Conservation (phyloP, 2,329 filamentous ascomycete species). For the Rugonectria rugulosa region DNA sequence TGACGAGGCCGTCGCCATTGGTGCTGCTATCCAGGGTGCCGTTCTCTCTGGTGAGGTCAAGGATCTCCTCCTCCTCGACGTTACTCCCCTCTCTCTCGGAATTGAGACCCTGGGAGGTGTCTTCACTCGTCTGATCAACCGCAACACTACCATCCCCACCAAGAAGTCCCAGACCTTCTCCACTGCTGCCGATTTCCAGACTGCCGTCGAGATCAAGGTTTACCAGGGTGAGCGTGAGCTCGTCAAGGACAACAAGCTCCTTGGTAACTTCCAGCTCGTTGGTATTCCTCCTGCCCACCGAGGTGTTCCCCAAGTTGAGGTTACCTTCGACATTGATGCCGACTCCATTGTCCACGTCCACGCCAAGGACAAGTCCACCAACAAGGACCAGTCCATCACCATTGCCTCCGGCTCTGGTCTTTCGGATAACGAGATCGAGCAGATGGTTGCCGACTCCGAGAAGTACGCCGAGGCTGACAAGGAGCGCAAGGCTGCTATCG, state of each 20-base stretch:
- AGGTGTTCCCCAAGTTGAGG: constrained; percentile 95
- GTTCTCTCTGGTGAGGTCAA: constrained; percentile 97
- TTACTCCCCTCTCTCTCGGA: constrained; percentile 94
- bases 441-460: constrained; percentile 98
- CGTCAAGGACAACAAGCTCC: constrained; percentile 96
- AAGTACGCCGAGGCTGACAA: constrained; percentile 95
- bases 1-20: constrained; percentile 96
- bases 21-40: constrained; percentile 96
- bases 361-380: constrained; percentile 98
- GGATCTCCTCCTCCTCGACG: constrained; percentile 93
- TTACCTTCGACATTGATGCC: constrained; percentile 98
- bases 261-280: constrained; percentile 99
- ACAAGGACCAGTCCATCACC: constrained; percentile 99
- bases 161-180: constrained; percentile 99
- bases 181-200: constrained; percentile 97
- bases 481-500: constrained; percentile 94
- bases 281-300: constrained; percentile 96
- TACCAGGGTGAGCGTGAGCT: constrained; percentile 99
- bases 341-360: constrained; percentile 98
- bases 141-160: constrained; percentile 98
- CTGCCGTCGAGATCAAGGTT: constrained; percentile 98
- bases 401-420: constrained; percentile 98
- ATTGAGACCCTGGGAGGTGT: constrained; percentile 98
- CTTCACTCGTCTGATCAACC: constrained; percentile 97
- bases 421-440: constrained; percentile 91